Conservation (phyloP, 495 filamentous ascomycete genomes). For the Daldinia vernicosa region DNA sequence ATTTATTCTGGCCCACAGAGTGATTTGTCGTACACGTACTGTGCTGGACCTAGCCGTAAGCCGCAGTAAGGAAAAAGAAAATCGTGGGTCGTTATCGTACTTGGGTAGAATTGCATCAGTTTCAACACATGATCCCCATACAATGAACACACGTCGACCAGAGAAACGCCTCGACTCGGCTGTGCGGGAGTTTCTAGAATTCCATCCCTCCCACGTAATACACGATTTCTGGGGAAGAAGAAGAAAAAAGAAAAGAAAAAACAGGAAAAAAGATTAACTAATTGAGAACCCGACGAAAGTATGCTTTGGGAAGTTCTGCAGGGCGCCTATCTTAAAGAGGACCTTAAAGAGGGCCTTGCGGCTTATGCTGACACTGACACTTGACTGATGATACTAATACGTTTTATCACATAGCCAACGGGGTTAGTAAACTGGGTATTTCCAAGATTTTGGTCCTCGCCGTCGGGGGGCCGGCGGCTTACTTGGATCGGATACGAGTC, state of each 20-base stretch:
- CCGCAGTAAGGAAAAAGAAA: conserved; percentile 9
- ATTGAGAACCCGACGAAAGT: not conserved
- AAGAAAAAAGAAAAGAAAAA: not conserved
- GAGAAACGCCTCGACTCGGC: conserved; percentile 10
- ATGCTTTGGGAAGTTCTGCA: conserved; percentile 1
- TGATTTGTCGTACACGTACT: conserved; percentile 1
- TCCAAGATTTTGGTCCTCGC: conserved; percentile 1
- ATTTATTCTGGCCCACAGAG: conserved; percentile 3
- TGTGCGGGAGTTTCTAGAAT: not conserved
- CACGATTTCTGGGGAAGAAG: not conserved
- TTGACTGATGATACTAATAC: conserved; percentile 3
- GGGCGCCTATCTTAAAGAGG: conserved; percentile 5
- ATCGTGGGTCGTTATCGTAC: conserved; percentile 13
- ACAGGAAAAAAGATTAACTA: not conserved
- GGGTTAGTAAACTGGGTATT: conserved; percentile 3
- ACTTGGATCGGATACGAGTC: not conserved
- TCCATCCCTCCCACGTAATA: not conserved
- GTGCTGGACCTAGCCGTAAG: conserved; percentile 4
- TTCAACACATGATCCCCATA: conserved; percentile 24
- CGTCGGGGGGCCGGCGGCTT: not conserved
- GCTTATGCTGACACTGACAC: not conserved
- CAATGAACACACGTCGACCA: conserved; percentile 22
- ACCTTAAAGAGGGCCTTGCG: conserved; percentile 1
- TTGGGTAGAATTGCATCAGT: conserved; percentile 26
- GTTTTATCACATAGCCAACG: not conserved